Conservation (phyloP, 2,329 filamentous ascomycete species). For the Xylaria sp. region DNA sequence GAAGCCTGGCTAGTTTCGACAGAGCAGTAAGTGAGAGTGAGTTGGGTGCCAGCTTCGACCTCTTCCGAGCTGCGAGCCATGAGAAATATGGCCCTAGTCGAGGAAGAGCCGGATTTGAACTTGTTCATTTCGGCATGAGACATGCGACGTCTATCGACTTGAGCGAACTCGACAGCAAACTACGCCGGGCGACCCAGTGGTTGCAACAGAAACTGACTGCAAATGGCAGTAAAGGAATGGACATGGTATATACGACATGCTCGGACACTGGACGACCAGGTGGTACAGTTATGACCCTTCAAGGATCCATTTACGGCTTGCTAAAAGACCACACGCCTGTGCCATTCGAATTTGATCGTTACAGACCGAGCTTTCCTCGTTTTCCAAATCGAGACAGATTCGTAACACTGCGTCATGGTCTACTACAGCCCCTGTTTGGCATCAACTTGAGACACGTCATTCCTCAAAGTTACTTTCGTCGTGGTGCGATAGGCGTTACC, state of each 20-base stretch:
- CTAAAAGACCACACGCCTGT: background rate
- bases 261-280: background rate
- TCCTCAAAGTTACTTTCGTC: background rate
- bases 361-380: background rate
- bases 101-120: background rate
- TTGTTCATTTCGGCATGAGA: background rate
- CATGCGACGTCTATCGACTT: background rate
- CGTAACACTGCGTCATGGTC: background rate
- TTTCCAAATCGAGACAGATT: background rate
- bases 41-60: slow-evolving; percentile 26
- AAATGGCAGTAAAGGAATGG: background rate
- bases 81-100: no score
- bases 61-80: slow-evolving; percentile 46
- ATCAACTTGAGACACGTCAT: background rate
- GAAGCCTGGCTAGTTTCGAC: background rate
- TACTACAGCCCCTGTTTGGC: background rate
- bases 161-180: background rate
- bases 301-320: background rate
- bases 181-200: background rate
- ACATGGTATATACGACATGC: background rate
- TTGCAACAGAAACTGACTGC: background rate
- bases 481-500: background rate
- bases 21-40: slow-evolving; percentile 12
- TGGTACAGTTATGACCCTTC: slow-evolving; percentile 1
- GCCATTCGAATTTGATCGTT: background rate